Base-by-base conservation (phyloP, 176 grass and related monocot species). In the Poa annua region DNA sequence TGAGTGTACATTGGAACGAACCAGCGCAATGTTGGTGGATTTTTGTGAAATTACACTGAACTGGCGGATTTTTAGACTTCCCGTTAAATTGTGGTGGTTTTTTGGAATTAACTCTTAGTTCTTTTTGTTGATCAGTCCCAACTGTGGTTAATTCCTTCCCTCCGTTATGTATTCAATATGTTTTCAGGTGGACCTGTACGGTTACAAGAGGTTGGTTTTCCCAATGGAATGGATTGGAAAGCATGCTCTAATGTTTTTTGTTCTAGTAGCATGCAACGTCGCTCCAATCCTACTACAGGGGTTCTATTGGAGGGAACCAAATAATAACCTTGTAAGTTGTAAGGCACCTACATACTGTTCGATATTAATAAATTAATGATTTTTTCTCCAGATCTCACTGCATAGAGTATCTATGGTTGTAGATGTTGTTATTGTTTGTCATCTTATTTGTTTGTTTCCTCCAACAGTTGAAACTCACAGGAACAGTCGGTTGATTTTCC, bases 211-310 rank as follows among this genome's bases (percentile, higher is more conserved):
- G 75, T 54, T 17, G 22, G 35, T 44, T 34, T 50, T 49, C 2
- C 86, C 91, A 32, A 73, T 97, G 83, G 91, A 97, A 73, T 97
- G 85, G 91, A 75, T 97, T 72, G 94, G 94, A 20, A 88, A 75
- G 48, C 87, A 97, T 86, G 94, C 94, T 11, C 74, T 97, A 44
- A 88, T 92, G 51, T 81, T 97, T 66, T 97, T 91, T 75, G 87
- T 88, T 64, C 82, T 97, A 32, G 81, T 88, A 47, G 94, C 82
- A 39, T 97, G 94, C 80, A 92, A 94, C 75, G 73, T 97, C 24
- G 62, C 81, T 15, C 91, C 94, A 44, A 70, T 90, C 76, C 57
- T 94, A 11, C 69, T 92, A 17, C 91, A 92, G 67, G 91, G 94
- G 1, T 91, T 97, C 76, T 94, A 92, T 50, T 94, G 85, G 94